phyloP scores from a whole-genome alignment of 1,139 yeast genomes.

The Debaryomyces udenii region DNA sequence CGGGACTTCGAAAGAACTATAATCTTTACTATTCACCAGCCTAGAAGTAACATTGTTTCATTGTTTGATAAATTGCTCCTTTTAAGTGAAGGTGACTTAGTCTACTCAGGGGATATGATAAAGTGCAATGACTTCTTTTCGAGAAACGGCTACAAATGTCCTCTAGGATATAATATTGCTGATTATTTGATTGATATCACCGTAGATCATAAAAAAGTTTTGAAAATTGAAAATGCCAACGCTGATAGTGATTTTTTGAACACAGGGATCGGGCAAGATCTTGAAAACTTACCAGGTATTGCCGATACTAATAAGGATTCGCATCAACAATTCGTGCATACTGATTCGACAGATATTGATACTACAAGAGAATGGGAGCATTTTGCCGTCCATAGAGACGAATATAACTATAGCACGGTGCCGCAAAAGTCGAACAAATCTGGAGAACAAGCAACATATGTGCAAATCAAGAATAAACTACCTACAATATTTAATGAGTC shows the following conservation, averaged over 20 bases:
- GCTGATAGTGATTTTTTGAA: constrained; percentile 24
- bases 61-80: constrained; percentile 80
- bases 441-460: constrained; percentile 33
- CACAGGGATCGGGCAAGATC: constrained; percentile 15
- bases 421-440: constrained; percentile 19
- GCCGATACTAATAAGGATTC: constrained; percentile 30
- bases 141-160: constrained; percentile 78
- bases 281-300: constrained; percentile 24
- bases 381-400: constrained; percentile 83
- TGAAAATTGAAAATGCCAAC: constrained; percentile 21
- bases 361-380: constrained; percentile 89
- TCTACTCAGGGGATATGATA: constrained; percentile 83
- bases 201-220: constrained; percentile 54
- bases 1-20: constrained; percentile 82
- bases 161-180: constrained; percentile 88
- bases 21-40: constrained; percentile 93
- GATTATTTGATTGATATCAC: constrained; percentile 92
- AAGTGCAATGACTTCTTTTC: constrained; percentile 74
- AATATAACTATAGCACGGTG: constrained; percentile 39
- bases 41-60: constrained; percentile 94
- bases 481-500: constrained; percentile 53
- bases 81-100: constrained; percentile 81
- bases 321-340: constrained; percentile 40
- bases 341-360: constrained; percentile 40
- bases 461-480: constrained; percentile 37